Conservation (phyloP, 805 yeast species). For the Geotrichum ghanense region DNA sequence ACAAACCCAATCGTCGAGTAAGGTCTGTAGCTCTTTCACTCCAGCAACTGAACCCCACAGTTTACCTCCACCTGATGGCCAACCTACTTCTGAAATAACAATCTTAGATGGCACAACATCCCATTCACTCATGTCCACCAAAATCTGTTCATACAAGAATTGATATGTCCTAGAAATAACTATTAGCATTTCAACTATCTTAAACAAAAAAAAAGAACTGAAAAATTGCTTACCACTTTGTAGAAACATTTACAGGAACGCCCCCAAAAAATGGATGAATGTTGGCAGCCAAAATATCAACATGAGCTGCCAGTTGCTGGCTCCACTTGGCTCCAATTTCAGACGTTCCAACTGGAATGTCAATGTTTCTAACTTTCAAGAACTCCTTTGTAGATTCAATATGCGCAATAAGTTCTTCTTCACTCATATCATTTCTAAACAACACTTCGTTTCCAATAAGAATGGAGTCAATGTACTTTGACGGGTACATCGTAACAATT, state of each 20-base stretch:
- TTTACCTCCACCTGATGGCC: conserved; percentile 58
- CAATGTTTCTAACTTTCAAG: conserved; percentile 24
- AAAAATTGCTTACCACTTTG: conserved; percentile 31
- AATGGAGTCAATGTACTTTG: conserved; percentile 36
- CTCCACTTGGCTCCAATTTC: conserved; percentile 43
- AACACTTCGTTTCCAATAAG: conserved; percentile 55
- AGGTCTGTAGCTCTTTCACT: conserved; percentile 31
- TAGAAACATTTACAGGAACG: conserved; percentile 33
- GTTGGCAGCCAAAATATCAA: conserved; percentile 53
- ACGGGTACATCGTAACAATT: conserved; percentile 34
- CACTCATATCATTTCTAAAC: conserved; percentile 38
- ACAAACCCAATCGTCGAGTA: conserved; percentile 44
- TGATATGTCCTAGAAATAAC: conserved; percentile 25
- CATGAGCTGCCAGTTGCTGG: conserved; percentile 28
- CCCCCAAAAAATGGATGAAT: conserved; percentile 64
- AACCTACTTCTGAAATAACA: conserved; percentile 53
- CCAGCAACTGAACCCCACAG: conserved; percentile 39
- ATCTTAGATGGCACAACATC: conserved; percentile 20
- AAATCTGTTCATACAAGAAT: conserved; percentile 33
- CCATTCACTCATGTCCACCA: conserved; percentile 9
- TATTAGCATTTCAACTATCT: too few species aligned
- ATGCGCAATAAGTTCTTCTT: conserved; percentile 29
- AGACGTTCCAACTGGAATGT: conserved; percentile 50
- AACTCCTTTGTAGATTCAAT: conserved; percentile 33
- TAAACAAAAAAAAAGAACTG: not conserved